phyloP scores from a whole-genome alignment of 1,284 basidiomycete species.

The Peniophora sp. region DNA sequence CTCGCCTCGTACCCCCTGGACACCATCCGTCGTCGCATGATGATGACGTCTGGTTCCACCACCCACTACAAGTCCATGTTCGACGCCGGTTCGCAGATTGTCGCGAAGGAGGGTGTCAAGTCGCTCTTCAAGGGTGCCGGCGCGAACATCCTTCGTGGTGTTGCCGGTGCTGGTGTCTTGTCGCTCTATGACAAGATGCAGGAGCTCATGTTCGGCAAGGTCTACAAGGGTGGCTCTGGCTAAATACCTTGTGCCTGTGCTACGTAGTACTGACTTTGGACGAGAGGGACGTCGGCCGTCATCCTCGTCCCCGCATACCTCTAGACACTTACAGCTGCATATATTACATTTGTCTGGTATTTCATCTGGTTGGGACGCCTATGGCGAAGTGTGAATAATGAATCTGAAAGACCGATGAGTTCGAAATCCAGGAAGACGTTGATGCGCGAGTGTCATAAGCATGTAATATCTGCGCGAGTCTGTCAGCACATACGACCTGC shows the following conservation, averaged over 20 bases:
- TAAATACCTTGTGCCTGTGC: slow-evolving; percentile 20
- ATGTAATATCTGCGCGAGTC: too few species aligned
- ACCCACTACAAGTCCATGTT: slow-evolving; percentile 92
- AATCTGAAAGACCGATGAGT: too few species aligned
- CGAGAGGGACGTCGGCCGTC: slow-evolving; percentile 18
- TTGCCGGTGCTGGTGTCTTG: slow-evolving; percentile 95
- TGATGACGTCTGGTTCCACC: slow-evolving; percentile 86
- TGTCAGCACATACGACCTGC: too few species aligned
- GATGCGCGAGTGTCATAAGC: too few species aligned
- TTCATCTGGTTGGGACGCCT: slow-evolving; percentile 13
- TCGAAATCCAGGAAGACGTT: too few species aligned
- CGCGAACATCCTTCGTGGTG: slow-evolving; percentile 97
- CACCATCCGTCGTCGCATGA: slow-evolving; percentile 94
- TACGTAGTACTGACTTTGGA: slow-evolving; percentile 14
- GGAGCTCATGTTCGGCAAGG: slow-evolving; percentile 88
- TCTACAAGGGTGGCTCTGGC: slow-evolving; percentile 77
- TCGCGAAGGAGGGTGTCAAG: slow-evolving; percentile 85
- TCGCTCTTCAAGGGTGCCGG: slow-evolving; percentile 95
- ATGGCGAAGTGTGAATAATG: too few species aligned
- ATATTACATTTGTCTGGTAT: slow-evolving; percentile 16
- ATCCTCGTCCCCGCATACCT: slow-evolving; percentile 25
- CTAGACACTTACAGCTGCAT: slow-evolving; percentile 21
- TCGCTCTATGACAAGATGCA: slow-evolving; percentile 94
- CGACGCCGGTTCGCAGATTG: slow-evolving; percentile 69
- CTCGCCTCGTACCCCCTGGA: slow-evolving; percentile 94